Evolutionary conservation across 2,329 filamentous ascomycete genomes (phyloP), one percentile per base, ranked within the genome.

Genomic region (Zelopaecilomyces penicillatus): DNA sequence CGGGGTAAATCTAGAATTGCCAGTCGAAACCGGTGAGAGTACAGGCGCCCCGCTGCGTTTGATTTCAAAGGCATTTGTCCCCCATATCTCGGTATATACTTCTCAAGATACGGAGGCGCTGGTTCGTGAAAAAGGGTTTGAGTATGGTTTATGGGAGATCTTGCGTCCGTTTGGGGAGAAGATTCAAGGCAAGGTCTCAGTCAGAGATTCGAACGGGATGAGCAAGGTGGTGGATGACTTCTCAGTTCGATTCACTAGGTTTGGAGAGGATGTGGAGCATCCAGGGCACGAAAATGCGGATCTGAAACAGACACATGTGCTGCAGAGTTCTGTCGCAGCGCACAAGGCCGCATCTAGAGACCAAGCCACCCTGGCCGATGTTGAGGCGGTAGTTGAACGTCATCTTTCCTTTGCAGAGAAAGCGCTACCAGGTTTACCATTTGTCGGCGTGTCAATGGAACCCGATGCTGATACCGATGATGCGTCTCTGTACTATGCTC

Each of bases 101-200:
- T 95, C 91, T 10, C 70, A 77, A 11, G 91, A 97, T 59, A 93
- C 88, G 1, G 85, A 96, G 58, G 76, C 83, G 46, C 67, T 98
- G 47, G 75, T 89, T 44, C 75, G 73, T 47, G 82, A 85, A 51
- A 98, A 98, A 66, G 94, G 94, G 0, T 87, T 97, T 53, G 71
- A 79, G 34, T 76, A 81, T 37, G 90, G 91, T 0, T 73, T 98
- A 40, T 83, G 89, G 71, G 86, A 95, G 63, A 69, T 98, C 27
- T 68, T 98, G 45, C 75, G 91, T 41, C 91, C 93, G 0, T 98
- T 95, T 67, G 93, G 93, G 30, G 93, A 98, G 65, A 78, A 75
- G 11, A 76, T 97, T 1, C 79, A 84, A 41, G 93, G 93, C 30
- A 95, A 93, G 58, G 84, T 98, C 42, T 86, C 86, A 4, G 83